Percentiles rank a stretch among this genome's conserved stretches.
phyloP scores from a whole-genome alignment of 768 basidiomycete species.

The Pseudohyphozyma bogoriensis region DNA sequence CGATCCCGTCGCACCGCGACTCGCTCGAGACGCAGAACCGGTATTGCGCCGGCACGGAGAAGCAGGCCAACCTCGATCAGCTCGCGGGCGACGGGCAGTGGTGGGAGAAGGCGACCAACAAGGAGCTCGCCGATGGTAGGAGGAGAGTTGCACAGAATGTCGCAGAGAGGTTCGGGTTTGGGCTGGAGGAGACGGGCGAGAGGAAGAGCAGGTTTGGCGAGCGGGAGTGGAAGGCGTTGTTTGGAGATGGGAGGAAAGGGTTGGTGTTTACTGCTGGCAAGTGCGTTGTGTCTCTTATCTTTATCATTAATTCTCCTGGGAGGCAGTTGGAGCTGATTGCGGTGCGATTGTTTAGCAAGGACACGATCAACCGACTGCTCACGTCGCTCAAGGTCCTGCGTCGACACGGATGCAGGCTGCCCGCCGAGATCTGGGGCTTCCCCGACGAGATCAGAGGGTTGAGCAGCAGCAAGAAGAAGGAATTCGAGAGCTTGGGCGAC shows the following conservation, averaged over 20 bases:
- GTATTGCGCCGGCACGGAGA: constrained; percentile 36
- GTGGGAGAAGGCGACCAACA: constrained; percentile 34
- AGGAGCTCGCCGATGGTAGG: constrained; percentile 34
- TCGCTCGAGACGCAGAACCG: constrained; percentile 28
- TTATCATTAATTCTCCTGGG: too few species aligned
- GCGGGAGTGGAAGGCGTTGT: background rate
- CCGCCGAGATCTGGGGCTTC: constrained; percentile 42
- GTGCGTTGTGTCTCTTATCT: too few species aligned
- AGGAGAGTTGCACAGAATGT: constrained; percentile 35
- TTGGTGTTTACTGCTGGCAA: constrained; percentile 42
- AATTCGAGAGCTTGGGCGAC: constrained; percentile 37
- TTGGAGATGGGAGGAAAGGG: constrained; percentile 29
- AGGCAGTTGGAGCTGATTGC: background rate
- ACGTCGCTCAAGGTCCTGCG: constrained; percentile 38
- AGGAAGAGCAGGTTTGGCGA: background rate
- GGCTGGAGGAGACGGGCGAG: background rate
- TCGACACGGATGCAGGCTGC: constrained; percentile 36
- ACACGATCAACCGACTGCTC: constrained; percentile 38
- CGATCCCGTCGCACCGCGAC: constrained; percentile 27
- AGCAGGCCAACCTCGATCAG: constrained; percentile 40
- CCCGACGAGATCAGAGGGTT: constrained; percentile 38
- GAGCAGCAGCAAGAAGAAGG: constrained; percentile 17
- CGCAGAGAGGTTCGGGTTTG: constrained; percentile 8
- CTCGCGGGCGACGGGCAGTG: constrained; percentile 35
- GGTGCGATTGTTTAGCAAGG: constrained; percentile 24